These are phyloP conservation scores for Tricholoma flavovirens DNA, from an alignment of 768 basidiomycete genomes.

Conservation along the genomic window DNA sequence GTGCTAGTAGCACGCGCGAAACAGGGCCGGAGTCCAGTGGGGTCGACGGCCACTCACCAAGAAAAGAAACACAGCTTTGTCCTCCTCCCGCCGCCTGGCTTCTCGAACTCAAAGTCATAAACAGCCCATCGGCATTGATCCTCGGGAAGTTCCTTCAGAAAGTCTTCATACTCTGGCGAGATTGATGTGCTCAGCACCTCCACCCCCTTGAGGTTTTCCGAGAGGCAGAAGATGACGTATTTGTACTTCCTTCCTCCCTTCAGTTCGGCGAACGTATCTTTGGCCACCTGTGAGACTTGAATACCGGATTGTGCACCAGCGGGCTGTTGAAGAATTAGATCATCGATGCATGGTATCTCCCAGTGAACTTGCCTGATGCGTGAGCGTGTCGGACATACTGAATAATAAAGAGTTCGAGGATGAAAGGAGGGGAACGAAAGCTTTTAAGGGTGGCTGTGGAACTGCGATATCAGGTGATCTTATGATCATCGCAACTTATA, in stretches of 20 bases:
- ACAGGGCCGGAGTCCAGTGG: neutral
- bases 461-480: slow-evolving; percentile 13
- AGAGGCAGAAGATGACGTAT: slow-evolving; percentile 80
- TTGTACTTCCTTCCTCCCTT: slow-evolving; percentile 74
- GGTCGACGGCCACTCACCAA: slow-evolving; percentile 55
- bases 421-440: slow-evolving; percentile 20
- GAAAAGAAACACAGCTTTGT: slow-evolving; percentile 81
- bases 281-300: neutral
- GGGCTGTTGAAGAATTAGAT: slow-evolving; percentile 29
- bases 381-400: slow-evolving; percentile 24
- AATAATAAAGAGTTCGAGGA: slow-evolving; percentile 13
- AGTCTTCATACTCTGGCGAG: slow-evolving; percentile 57
- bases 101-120: slow-evolving; percentile 85
- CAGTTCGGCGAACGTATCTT: slow-evolving; percentile 26
- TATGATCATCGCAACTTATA: slow-evolving; percentile 5
- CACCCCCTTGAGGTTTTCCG: slow-evolving; percentile 59
- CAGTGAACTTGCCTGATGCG: neutral
- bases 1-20: neutral
- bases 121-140: slow-evolving; percentile 82
- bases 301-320: slow-evolving; percentile 42
- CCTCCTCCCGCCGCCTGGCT: slow-evolving; percentile 60
- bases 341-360: neutral
- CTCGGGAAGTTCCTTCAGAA: slow-evolving; percentile 69
- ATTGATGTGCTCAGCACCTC: slow-evolving; percentile 63
- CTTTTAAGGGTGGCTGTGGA: slow-evolving; percentile 24